A percentile compares a stretch with the other conserved stretches of the same genome.
phyloP scores from a whole-genome alignment of 164 flowering plant species.

The Magnolia officinalis region DNA sequence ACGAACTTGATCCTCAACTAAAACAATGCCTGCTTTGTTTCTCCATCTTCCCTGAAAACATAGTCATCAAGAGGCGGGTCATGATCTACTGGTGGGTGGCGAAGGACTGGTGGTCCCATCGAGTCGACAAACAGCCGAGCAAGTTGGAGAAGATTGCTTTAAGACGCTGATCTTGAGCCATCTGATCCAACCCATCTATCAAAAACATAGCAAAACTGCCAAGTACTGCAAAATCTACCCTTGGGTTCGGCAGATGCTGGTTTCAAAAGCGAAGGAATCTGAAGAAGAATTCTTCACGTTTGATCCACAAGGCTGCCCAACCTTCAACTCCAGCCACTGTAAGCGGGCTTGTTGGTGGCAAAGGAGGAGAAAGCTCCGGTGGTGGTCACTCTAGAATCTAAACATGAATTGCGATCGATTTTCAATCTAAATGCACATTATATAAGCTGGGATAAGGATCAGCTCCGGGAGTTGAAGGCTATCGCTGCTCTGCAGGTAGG shows the following conservation, averaged over 20 bases:
- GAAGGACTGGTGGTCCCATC: constrained; percentile 21
- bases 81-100: constrained; percentile 44
- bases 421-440: constrained; percentile 24
- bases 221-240: constrained; percentile 24
- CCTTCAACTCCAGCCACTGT: not conserved
- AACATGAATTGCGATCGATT: constrained; percentile 1
- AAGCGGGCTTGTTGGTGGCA: not conserved
- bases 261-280: constrained; percentile 10
- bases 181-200: constrained; percentile 22
- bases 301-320: not conserved
- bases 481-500: constrained; percentile 34
- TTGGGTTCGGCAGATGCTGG: constrained; percentile 18
- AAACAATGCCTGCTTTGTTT: constrained; percentile 36
- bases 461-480: constrained; percentile 17
- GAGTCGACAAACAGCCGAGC: constrained; percentile 9
- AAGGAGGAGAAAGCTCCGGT: not conserved
- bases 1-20: not conserved
- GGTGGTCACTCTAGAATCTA: not conserved
- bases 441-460: constrained; percentile 8
- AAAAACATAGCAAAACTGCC: not conserved
- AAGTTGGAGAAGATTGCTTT: constrained; percentile 12
- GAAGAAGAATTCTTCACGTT: too few species aligned
- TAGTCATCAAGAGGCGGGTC: constrained; percentile 25
- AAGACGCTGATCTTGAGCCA: constrained; percentile 6
- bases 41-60: constrained; percentile 30